These are phyloP conservation scores for Amanita thiersii DNA, from an alignment of 768 basidiomycete species.

Conservation along the genomic window DNA sequence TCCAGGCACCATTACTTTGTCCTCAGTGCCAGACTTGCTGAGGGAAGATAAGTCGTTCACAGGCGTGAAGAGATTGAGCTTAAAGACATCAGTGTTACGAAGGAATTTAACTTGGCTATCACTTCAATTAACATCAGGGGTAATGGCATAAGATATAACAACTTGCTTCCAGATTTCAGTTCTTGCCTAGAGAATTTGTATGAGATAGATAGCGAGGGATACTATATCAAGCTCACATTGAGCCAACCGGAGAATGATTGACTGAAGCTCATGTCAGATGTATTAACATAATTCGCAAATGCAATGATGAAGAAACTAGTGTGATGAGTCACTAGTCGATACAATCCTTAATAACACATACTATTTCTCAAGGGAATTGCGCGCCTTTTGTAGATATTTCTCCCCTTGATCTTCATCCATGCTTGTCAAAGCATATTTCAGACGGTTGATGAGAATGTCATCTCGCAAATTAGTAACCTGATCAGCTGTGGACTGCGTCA, in stretches of 20 bases:
- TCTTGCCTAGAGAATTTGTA: constrained; percentile 37
- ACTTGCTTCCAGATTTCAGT: constrained; percentile 92
- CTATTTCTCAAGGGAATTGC: constrained; percentile 85
- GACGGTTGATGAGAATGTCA: constrained; percentile 73
- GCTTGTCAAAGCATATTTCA: constrained; percentile 79
- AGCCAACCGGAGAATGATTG: constrained; percentile 85
- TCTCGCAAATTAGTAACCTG: constrained; percentile 90
- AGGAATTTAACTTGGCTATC: constrained; percentile 79
- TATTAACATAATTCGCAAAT: constrained; percentile 82
- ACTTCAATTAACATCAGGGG: not conserved
- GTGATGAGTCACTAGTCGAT: not conserved
- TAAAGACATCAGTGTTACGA: constrained; percentile 71
- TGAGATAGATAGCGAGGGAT: not conserved
- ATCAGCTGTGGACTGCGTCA: constrained; percentile 47
- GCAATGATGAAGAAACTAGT: constrained; percentile 87
- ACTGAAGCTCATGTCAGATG: constrained; percentile 42
- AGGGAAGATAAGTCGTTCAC: constrained; percentile 80
- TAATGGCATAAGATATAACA: not conserved
- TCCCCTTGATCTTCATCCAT: constrained; percentile 60
- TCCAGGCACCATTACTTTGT: constrained; percentile 51
- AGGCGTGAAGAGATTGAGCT: constrained; percentile 86
- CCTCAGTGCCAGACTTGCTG: constrained; percentile 59
- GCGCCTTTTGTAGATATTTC: constrained; percentile 53
- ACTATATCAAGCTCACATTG: constrained; percentile 36
- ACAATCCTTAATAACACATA: constrained; percentile 26